Evolutionary conservation across 1,139 yeast genomes (phyloP), one percentile per base, ranked within the genome.

Genomic region (Pichiaceae sp.): DNA sequence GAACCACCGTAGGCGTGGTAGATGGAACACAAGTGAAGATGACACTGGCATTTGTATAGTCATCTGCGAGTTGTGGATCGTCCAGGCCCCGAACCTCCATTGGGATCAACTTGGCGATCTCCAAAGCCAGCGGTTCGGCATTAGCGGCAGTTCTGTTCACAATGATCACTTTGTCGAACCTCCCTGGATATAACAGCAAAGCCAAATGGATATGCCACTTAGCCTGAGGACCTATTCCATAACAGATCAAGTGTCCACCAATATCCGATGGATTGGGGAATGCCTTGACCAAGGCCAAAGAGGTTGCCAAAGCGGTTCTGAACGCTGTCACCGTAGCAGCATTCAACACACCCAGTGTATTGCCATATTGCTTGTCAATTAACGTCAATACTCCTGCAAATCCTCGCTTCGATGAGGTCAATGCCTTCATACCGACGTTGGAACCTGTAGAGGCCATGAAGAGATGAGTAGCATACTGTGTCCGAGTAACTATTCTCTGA

Each of bases 201-300:
- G 75, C 62, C 34, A 78, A 53, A 43, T 63, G 62, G 18, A 68
- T 57, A 48, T 79, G 86, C 86, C 86, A 79, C 45, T 66, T 68
- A 0, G 80, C 80, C 51, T 79, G 86, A 20, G 67, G 63, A 0
- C 87, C 86, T n/a, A 74, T 72, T 0, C 87, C 87, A 52, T 73
- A 74, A 2, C 71, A 75, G 9, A 67, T 49, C 29, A 71, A 19
- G 3, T 43, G 43, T 12, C 42, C 19, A 54, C 49, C 23, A 50
- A 43, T 17, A 29, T 40, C 33, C 42, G 38, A 37, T 11, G 52
- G 51, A 2, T 42, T 42, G 2, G 57, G 53, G 29, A 70, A 56
- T 2, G 60, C 62, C 37, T 62, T 65, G 11, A 57, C 57, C 42
- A 77, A 52, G 0, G 75, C 73, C 15, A 76, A 52, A 7, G 71